Conservation (phyloP, 129 eudicot species). For the Tanacetum coccineum region DNA sequence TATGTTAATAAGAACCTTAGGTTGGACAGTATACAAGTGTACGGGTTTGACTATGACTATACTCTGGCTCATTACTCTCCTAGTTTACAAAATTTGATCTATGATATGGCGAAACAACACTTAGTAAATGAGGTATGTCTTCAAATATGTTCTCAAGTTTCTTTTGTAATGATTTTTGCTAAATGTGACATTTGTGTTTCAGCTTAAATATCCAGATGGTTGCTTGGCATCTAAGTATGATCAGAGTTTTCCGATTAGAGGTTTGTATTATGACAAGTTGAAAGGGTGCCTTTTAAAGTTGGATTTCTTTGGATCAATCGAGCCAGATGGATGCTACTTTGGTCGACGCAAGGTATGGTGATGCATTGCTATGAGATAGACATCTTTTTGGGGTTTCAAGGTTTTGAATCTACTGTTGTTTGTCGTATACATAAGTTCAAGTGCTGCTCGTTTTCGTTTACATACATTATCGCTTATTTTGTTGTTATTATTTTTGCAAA, state of each 20-base stretch:
- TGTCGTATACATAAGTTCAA: not conserved
- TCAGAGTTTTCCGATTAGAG: slow-evolving; percentile 86
- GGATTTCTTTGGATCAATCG: slow-evolving; percentile 98
- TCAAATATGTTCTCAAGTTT: slow-evolving; percentile 1
- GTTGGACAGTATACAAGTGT: slow-evolving; percentile 88
- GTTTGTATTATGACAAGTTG: slow-evolving; percentile 81
- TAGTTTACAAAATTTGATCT: slow-evolving; percentile 74
- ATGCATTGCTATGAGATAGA: slow-evolving; percentile 15
- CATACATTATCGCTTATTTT: not conserved
- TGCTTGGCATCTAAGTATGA: slow-evolving; percentile 85
- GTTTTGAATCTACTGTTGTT: not conserved
- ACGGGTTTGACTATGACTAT: slow-evolving; percentile 97
- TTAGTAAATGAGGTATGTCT: slow-evolving; percentile 84
- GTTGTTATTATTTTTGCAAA: not conserved
- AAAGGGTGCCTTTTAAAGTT: slow-evolving; percentile 95
- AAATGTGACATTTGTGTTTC: slow-evolving; percentile 22
- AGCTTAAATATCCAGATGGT: slow-evolving; percentile 91
- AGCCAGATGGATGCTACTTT: slow-evolving; percentile 96
- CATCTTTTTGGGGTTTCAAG: not conserved
- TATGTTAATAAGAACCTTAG: slow-evolving; percentile 91
- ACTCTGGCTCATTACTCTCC: slow-evolving; percentile 94
- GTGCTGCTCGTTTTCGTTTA: slow-evolving; percentile 5
- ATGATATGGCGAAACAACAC: slow-evolving; percentile 83
- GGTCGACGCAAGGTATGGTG: slow-evolving; percentile 85
- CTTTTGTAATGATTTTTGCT: not conserved